phyloP scores from a whole-genome alignment of 2,329 filamentous ascomycete species.

The Fusarium austroafricanum region DNA sequence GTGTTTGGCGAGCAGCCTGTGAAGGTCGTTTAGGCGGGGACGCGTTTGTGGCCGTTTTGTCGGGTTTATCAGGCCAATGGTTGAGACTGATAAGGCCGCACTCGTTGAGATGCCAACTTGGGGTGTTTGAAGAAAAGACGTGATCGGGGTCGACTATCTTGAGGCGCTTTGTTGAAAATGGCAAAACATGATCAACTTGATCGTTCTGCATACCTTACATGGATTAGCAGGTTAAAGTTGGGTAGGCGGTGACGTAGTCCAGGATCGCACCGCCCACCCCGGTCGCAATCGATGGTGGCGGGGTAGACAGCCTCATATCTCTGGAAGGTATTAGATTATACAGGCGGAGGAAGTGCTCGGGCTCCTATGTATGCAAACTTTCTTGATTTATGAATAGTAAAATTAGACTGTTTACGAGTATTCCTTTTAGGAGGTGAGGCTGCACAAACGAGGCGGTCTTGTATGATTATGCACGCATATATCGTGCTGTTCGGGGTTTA shows the following conservation, averaged over 20 bases:
- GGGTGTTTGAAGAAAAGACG: neutral
- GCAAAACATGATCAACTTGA: constrained; percentile 39
- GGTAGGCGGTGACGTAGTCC: constrained; percentile 46
- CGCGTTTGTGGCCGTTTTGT: constrained; percentile 10
- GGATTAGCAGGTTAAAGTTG: constrained; percentile 28
- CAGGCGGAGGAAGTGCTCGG: neutral
- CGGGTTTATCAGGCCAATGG: constrained; percentile 7
- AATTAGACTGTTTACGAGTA: neutral
- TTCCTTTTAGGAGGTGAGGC: neutral
- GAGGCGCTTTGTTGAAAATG: constrained; percentile 13
- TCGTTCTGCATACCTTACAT: constrained; percentile 15
- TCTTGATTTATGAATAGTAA: neutral
- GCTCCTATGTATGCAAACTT: neutral
- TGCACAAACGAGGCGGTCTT: neutral
- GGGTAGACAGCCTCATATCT: constrained; percentile 34
- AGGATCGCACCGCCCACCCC: constrained; percentile 37
- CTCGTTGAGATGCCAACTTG: neutral
- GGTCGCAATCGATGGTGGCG: constrained; percentile 33
- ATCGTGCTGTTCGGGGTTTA: neutral
- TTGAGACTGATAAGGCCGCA: neutral
- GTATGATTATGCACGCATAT: neutral
- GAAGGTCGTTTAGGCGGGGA: constrained; percentile 3
- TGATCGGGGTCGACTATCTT: constrained; percentile 4
- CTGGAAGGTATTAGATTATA: neutral
- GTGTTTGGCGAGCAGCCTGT: constrained; percentile 17